Base-by-base conservation (phyloP, 345 rosid species). In the Barbarea vulgaris region DNA sequence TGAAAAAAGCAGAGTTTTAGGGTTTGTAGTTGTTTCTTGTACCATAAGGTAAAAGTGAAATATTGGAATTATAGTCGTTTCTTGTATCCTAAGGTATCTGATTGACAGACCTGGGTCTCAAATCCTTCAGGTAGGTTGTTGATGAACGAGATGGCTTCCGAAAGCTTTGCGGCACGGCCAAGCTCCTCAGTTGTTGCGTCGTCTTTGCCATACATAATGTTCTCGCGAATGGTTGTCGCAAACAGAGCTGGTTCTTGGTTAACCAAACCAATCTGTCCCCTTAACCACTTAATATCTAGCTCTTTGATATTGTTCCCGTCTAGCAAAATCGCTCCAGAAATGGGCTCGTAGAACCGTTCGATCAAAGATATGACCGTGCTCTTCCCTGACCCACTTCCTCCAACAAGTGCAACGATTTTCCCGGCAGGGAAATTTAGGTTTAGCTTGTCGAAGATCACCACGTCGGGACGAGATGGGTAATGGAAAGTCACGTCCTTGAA, bases 361-460 rank as follows among this genome's bases (percentile, higher is more conserved):
- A 95, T 92, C 82, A 95, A 80, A 31, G 99, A 95, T 60, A 95
- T 77, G n/a, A 89, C 85, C 0, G 99, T 95, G 82, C 99, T 95
- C 85, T 92, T 95, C 34, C 99, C 97, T 1, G 96, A 92, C 14
- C 99, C 99, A 55, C 99, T 95, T 78, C 92, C 93, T 22, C 99
- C 99, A 15, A 95, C 99, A 36, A 95, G 91, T 24, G 99, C 99
- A 55, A 90, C 88, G 31, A 95, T 77, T 83, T 92, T 92, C 11
- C 99, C 99, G 0, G 90, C 73, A 39, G 92, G 92, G 21, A 95
- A 83, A n/a, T 76, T 70, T 6, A 95, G 84, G 72, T 77, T 44
- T 56, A 95, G 70, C 77, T 79, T 83, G 47, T 87, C 60, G 68
- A 92, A 95, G 68, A 95, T 90, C 9, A 64, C 69, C 24, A 86